phyloP scores from a whole-genome alignment of 2,329 filamentous ascomycete species.

The Calycina herbarum region DNA sequence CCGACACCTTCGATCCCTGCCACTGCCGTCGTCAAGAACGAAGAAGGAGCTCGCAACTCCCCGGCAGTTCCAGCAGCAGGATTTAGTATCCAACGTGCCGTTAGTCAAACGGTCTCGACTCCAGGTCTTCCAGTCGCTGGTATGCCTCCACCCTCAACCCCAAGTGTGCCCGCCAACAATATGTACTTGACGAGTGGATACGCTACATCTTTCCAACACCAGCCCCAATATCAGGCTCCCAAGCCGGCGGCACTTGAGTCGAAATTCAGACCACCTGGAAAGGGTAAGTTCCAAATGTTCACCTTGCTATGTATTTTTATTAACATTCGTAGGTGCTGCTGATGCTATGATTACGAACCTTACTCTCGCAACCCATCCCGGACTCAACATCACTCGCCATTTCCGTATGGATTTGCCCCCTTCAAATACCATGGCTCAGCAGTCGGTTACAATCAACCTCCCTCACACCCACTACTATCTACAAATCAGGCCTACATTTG shows the following conservation, averaged over 20 bases:
- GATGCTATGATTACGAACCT: slow-evolving; percentile 69
- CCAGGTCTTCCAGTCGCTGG: slow-evolving; percentile 24
- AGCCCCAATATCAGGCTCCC: slow-evolving; percentile 31
- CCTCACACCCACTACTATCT: slow-evolving; percentile 68
- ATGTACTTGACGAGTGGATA: slow-evolving; percentile 30
- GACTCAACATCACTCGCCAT: slow-evolving; percentile 59
- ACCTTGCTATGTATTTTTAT: slow-evolving; percentile 22
- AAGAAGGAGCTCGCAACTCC: slow-evolving; percentile 35
- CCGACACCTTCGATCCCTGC: slow-evolving; percentile 35
- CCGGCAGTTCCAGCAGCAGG: slow-evolving; percentile 28
- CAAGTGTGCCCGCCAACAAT: slow-evolving; percentile 27
- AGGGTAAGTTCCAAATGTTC: slow-evolving; percentile 43
- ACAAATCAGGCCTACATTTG: slow-evolving; percentile 68
- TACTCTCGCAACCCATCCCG: slow-evolving; percentile 66
- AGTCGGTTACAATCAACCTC: slow-evolving; percentile 71
- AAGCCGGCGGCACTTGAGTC: slow-evolving; percentile 43
- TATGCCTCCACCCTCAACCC: slow-evolving; percentile 37
- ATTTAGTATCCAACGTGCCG: slow-evolving; percentile 38
- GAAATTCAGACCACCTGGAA: slow-evolving; percentile 44
- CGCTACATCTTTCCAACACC: slow-evolving; percentile 35
- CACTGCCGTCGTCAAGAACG: slow-evolving; percentile 40
- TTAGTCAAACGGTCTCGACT: slow-evolving; percentile 41
- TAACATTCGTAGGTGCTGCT: slow-evolving; percentile 45
- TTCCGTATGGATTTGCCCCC: slow-evolving; percentile 66
- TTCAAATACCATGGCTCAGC: slow-evolving; percentile 64